These are phyloP conservation scores for Xylaria sp. DNA, from an alignment of 2,329 filamentous ascomycete genomes.

Conservation along the genomic window DNA sequence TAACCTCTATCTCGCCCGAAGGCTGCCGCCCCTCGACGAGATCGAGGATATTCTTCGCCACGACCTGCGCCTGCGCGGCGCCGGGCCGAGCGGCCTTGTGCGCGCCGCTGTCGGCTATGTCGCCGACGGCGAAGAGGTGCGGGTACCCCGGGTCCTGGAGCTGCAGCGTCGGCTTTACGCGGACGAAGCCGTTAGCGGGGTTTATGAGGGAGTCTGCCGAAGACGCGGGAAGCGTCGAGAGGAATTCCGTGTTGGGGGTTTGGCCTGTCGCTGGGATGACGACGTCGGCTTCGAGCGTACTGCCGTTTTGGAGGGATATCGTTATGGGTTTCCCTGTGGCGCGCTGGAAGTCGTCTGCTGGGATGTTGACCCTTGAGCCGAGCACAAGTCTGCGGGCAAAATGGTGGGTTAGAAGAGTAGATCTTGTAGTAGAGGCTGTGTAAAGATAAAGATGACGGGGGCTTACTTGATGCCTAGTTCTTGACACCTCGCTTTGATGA, in stretches of 20 bases:
- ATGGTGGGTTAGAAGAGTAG: not conserved
- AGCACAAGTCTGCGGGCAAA: conserved; percentile 38
- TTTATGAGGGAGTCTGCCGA: conserved; percentile 43
- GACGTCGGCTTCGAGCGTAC: conserved; percentile 53
- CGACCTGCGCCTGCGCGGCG: conserved; percentile 56
- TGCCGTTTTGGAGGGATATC: conserved; percentile 51
- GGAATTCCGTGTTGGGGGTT: conserved; percentile 57
- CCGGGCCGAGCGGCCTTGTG: conserved; percentile 60
- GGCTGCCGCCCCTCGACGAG: conserved; percentile 52
- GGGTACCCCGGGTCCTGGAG: conserved; percentile 51
- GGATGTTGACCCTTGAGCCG: conserved; percentile 47
- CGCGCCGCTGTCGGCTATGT: conserved; percentile 59
- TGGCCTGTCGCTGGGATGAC: conserved; percentile 62
- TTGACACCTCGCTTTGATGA: conserved; percentile 52
- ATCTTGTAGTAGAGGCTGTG: not conserved
- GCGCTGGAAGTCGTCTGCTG: conserved; percentile 42
- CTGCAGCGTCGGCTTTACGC: conserved; percentile 60
- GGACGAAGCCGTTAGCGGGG: conserved; percentile 51
- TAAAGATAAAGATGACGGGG: not conserved
- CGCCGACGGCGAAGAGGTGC: conserved; percentile 63
- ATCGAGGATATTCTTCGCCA: conserved; percentile 58
- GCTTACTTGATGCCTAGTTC: conserved; percentile 53
- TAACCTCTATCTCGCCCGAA: conserved; percentile 47
- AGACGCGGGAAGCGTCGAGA: conserved; percentile 47
- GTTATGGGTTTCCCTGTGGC: conserved; percentile 34